Evolutionary conservation across 2,329 filamentous ascomycete genomes (phyloP), one percentile per base, ranked within the genome.

Genomic region (Claviceps purpurea): DNA sequence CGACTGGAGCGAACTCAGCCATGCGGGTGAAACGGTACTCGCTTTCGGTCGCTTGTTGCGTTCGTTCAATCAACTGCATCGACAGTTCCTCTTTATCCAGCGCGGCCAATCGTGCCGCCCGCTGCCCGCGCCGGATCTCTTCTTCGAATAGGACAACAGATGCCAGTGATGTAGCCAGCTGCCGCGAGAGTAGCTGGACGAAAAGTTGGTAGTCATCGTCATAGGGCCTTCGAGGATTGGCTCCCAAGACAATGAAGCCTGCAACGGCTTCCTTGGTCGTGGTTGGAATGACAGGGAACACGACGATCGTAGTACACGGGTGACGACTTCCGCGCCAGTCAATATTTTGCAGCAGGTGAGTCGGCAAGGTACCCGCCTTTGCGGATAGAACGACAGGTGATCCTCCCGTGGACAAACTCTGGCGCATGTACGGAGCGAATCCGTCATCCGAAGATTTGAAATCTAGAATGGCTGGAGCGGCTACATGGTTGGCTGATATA

Each of bases 141-240:
- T 91, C 87, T 62, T 91, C 87, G 53, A 90, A 90, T 1, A 93
- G 67, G 0, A 90, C 85, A 0, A 90, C 87, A 0, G 86, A 90
- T 1, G 87, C 87, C 64, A 91, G 76, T 0, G 86, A 89, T 0
- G 87, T 91, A 8, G 84, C 85, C 8, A 91, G 71, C 62, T 91
- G 87, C 22, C 86, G 77, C 47, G 82, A 84, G 5, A 91, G 68
- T 1, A 91, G 73, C 58, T 86, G 82, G 40, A 91, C 74, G 59
- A 91, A 93, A 0, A 91, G 72, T 56, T 80, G 79, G 61, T 91
- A 93, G 57, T 91, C 87, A 40, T 85, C 82, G 59, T 93, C 85
- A 59, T 87, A 93, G 0, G 85, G 87, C 49, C 87, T 75, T 43
- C 86, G 73, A 1, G 88, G 86, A 62, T 94, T 94, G 10, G 87